phyloP scores from a whole-genome alignment of 495 filamentous ascomycete species.

The Podospora bellae-mahoneyi region DNA sequence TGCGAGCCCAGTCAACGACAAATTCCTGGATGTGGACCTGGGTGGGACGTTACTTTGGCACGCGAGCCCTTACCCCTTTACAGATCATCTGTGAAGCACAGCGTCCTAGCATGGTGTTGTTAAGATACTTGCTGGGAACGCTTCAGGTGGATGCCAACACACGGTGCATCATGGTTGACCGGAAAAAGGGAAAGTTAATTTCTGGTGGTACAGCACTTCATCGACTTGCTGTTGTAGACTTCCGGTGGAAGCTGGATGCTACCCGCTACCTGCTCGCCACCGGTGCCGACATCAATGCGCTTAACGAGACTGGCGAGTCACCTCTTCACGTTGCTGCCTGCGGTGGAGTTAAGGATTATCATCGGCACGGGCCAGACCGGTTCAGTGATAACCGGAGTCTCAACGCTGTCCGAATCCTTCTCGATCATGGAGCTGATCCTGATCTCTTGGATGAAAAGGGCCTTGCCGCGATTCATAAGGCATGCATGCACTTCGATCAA shows the following conservation, averaged over 20 bases:
- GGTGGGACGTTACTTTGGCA: not conserved
- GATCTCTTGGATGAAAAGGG: not conserved
- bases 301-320: slow-evolving; percentile 20
- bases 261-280: slow-evolving; percentile 20
- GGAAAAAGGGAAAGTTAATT: not conserved
- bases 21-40: not conserved
- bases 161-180: not conserved
- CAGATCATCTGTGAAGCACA: slow-evolving; percentile 2
- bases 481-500: not conserved
- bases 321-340: slow-evolving; percentile 8
- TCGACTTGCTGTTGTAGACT: slow-evolving; percentile 12
- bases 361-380: not conserved
- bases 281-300: slow-evolving; percentile 24
- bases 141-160: slow-evolving; percentile 19
- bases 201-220: slow-evolving; percentile 18
- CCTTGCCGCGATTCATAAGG: not conserved
- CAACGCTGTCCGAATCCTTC: not conserved
- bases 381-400: not conserved
- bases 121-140: slow-evolving; percentile 16
- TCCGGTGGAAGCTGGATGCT: slow-evolving; percentile 20
- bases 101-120: slow-evolving; percentile 7
- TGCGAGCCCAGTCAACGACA: not conserved
- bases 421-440: not conserved
- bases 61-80: not conserved
- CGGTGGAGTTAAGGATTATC: not conserved